These are phyloP conservation scores for Oehlia diaphana DNA, from an alignment of 192 early-diverging fungal genomes.

Conservation along the genomic window DNA sequence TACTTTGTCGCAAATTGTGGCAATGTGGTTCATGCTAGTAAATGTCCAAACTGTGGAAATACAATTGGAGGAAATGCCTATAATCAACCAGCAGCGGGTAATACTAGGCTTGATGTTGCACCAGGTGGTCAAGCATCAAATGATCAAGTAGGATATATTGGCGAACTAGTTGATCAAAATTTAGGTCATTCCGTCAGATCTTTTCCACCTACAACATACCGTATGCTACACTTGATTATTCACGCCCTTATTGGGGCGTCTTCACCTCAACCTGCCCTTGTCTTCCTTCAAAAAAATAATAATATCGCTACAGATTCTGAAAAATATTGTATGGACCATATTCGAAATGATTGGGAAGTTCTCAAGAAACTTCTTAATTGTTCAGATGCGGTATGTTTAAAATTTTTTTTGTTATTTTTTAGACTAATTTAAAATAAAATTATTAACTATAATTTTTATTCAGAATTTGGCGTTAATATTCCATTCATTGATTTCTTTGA, in stretches of 20 bases:
- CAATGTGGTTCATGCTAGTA: background rate
- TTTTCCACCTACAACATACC: too few species aligned
- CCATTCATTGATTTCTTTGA: conserved; percentile 23
- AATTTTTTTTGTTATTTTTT: too few species aligned
- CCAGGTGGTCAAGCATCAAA: background rate
- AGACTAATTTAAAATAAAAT: too few species aligned
- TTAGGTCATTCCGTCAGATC: background rate
- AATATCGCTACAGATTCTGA: background rate
- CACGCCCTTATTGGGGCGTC: conserved; percentile 17
- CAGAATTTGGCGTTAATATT: conserved; percentile 25
- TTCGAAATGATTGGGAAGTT: conserved; percentile 27
- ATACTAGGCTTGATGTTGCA: too few species aligned
- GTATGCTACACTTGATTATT: conserved; percentile 29
- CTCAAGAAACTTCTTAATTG: conserved; percentile 18
- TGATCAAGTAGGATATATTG: conserved; percentile 15
- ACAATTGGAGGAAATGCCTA: too few species aligned
- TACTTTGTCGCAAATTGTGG: conserved; percentile 24
- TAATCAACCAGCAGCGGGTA: too few species aligned
- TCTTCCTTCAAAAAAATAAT: background rate
- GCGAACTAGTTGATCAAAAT: background rate
- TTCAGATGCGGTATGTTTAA: background rate
- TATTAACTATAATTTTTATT: too few species aligned
- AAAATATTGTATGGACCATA: conserved; percentile 23
- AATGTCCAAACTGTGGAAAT: conserved; percentile 1
- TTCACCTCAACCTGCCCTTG: background rate